These are phyloP conservation scores for Leishmania amazonensis DNA, from an alignment of 208 protist species.

Conservation along the genomic window DNA sequence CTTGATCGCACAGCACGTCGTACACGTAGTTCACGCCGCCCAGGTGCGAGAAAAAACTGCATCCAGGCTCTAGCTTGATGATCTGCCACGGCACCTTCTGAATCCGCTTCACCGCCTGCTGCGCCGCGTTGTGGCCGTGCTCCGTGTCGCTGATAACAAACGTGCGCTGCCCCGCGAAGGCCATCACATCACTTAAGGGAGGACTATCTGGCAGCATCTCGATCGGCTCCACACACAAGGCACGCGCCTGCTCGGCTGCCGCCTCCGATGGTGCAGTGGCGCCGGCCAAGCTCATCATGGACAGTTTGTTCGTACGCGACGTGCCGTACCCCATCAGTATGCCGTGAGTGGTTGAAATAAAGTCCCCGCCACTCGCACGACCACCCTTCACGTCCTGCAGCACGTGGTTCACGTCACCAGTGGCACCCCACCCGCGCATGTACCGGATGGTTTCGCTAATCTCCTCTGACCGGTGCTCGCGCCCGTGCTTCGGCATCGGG, in stretches of 20 bases:
- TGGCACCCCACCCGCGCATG: conserved; percentile 77
- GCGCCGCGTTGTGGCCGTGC: conserved; percentile 57
- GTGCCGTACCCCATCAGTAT: conserved; percentile 83
- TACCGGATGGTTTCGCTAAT: conserved; percentile 89
- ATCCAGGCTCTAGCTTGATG: conserved; percentile 75
- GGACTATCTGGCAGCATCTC: conserved; percentile 75
- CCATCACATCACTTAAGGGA: conserved; percentile 76
- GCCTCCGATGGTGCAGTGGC: conserved; percentile 40
- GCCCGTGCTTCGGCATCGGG: conserved; percentile 85
- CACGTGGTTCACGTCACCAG: conserved; percentile 72
- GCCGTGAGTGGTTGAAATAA: conserved; percentile 75
- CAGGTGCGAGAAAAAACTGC: conserved; percentile 74
- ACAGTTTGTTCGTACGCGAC: conserved; percentile 70
- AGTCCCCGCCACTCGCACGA: conserved; percentile 67
- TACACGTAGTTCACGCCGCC: conserved; percentile 77
- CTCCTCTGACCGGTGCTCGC: conserved; percentile 78
- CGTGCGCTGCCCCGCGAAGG: conserved; percentile 74
- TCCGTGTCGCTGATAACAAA: conserved; percentile 66
- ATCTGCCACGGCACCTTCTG: conserved; percentile 69
- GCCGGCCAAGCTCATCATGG: conserved; percentile 56
- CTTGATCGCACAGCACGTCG: conserved; percentile 89
- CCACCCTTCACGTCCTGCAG: conserved; percentile 79
- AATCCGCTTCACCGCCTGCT: conserved; percentile 45
- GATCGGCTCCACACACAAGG: conserved; percentile 62
- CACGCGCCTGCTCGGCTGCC: conserved; percentile 42